Evolutionary conservation across 257 asterid species (phyloP), one percentile per base, ranked within the genome.

Genomic region (Capsicum baccatum): DNA sequence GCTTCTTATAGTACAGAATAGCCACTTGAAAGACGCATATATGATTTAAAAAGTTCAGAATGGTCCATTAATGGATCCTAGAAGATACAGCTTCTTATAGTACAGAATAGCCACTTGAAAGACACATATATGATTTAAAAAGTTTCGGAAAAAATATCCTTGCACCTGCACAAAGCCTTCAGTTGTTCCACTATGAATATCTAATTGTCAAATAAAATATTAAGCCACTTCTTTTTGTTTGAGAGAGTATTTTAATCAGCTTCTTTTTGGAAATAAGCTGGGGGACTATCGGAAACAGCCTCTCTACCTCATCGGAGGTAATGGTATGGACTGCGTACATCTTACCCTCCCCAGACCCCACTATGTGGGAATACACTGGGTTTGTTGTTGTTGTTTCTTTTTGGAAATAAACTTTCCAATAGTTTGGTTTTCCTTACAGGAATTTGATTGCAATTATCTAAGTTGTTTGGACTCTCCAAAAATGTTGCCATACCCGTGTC

Each of bases 161-260:
- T 78, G 50, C 59, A 58, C 64, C 82, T 74, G 62, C 81, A 78
- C 14, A 54, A 78, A 78, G 50, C 82, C 50, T 54, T 50, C 81
- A 52, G 47, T 76, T 14, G 57, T 76, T 14, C 44, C 62, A 14
- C 63, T 26, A 26, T 26, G 64, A 14, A 54, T 52, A 54, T 52
- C 48, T 52, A 54, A 55, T 78, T 26, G 82, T 52, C 64, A 78
- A 52, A 78, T 54, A 54, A 13, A 13, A 3, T 78, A 78, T 54
- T 54, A 26, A 78, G 5, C 26, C 64, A n/a, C 35, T 47, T 16
- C 6, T 70, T 70, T 17, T 5, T 44, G 2, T 26, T 78, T 14
- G 26, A 52, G 50, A 54, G 81, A 52, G 26, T 78, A 78, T 54
- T 76, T 13, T 33, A 52, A 78, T 54, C 64, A 78, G 64, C 16